Conservation (phyloP, 441 rosid species). For the Gossypium schwendimanii region DNA sequence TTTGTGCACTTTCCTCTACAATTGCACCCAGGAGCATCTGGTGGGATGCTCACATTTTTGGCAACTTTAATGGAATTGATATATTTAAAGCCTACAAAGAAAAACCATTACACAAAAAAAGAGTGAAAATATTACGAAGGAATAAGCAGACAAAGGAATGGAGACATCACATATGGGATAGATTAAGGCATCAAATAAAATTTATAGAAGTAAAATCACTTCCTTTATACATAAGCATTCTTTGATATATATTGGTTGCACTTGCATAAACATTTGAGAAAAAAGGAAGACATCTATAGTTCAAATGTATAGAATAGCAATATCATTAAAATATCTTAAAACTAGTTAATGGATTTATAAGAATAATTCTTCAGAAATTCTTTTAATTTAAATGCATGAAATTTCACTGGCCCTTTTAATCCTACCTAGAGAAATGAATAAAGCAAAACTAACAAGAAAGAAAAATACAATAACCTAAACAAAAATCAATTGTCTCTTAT, state of each 20-base stretch:
- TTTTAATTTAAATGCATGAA: background rate
- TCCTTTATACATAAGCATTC: background rate
- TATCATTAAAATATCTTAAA: background rate
- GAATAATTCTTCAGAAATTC: background rate
- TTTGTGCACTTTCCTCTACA: slow-evolving; percentile 45
- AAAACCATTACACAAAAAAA: background rate
- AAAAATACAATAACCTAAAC: background rate
- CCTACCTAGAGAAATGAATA: background rate
- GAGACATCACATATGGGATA: background rate
- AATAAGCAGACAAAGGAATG: background rate
- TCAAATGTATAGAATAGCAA: background rate
- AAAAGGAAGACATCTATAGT: background rate
- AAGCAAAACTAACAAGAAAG: background rate
- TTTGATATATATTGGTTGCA: background rate
- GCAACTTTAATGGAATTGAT: slow-evolving; percentile 30
- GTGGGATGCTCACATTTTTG: slow-evolving; percentile 27
- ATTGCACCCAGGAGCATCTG: slow-evolving; percentile 33
- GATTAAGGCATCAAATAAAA: background rate
- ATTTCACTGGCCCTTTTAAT: background rate
- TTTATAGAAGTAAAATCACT: background rate
- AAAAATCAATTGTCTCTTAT: background rate
- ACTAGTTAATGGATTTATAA: background rate
- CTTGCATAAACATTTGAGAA: background rate
- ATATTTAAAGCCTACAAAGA: slow-evolving; percentile 41
- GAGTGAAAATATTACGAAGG: background rate